Base-by-base conservation (phyloP, 73 alveolate species). In the Durusdinium trenchii region DNA sequence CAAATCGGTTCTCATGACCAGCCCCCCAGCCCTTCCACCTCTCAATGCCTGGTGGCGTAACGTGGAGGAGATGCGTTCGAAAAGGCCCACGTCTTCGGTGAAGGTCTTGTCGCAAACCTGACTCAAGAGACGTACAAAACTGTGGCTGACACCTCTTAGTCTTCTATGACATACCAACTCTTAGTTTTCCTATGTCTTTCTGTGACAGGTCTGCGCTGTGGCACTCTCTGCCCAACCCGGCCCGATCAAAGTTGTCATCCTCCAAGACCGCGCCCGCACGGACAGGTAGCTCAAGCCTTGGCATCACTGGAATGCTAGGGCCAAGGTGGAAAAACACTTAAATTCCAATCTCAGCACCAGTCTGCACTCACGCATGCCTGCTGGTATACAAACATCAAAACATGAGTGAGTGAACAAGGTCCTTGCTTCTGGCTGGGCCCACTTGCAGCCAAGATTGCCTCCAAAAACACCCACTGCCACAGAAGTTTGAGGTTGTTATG, bases 71-170 rank as follows among this genome's bases (percentile, higher is more conserved):
- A 87, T 87, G 42, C 95, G 95, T 69, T 87, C 95, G 42, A 87
- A 87, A 18, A 87, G 30, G 30, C 95, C 95, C 35, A 62, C 95
- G 4, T 87, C 95, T 62, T 87, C 95, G 16, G 95, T 87, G 46
- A 87, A 87, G 26, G 95, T 87, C 85, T 87, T 87, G 85, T 87
- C 95, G 51, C 81, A 64, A 12, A 87, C 95, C 95, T 87, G 85
- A 6, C 40, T 4, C 79, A 64, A 57, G 69, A 57, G 23, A n/a
- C n/a, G n/a, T 57, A 57, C 69, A 23, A 23, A 57, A 64, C 79
- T 6, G 79, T 64, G 28, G 28, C 64, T 20, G 64, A 54, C 9
- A 54, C 28, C 64, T 20, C 64, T 54, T 12, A 20, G 64, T 20
- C 64, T 20, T 54, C n/a, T n/a, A n/a, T n/a, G n/a, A n/a, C n/a